A percentile compares a stretch with the other conserved stretches of the same genome.
phyloP scores from a whole-genome alignment of 2,329 filamentous ascomycete species.

The Fusarium lateritium region DNA sequence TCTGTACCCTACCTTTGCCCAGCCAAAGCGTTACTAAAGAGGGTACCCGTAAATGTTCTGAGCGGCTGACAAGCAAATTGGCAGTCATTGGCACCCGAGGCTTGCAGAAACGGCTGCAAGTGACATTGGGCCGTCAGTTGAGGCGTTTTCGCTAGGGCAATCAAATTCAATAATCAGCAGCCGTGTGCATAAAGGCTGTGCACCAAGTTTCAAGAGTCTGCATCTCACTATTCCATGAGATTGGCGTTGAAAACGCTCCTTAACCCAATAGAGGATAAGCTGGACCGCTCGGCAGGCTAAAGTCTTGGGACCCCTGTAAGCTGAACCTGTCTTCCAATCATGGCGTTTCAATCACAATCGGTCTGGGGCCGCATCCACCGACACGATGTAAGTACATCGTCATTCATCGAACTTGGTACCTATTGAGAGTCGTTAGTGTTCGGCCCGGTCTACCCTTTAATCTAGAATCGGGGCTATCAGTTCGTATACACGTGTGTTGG shows the following conservation, averaged over 20 bases:
- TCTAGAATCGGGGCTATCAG: background rate
- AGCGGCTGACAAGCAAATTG: conserved; percentile 16
- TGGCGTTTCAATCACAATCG: background rate
- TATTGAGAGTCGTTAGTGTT: background rate
- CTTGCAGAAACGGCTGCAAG: conserved; percentile 5
- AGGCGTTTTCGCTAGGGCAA: conserved; percentile 18
- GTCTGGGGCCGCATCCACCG: conserved; percentile 14
- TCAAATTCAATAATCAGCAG: background rate
- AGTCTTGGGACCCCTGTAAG: conserved; percentile 18
- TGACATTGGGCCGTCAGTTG: conserved; percentile 27
- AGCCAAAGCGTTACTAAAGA: conserved; percentile 22
- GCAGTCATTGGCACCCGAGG: background rate
- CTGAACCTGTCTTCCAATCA: conserved; percentile 29
- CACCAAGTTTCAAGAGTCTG: conserved; percentile 19
- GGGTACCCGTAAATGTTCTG: conserved; percentile 9
- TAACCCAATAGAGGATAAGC: background rate
- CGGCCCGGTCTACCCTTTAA: conserved; percentile 1
- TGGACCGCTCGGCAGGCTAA: conserved; percentile 8
- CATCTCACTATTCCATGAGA: background rate
- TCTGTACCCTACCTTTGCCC: background rate
- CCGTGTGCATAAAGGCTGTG: conserved; percentile 13
- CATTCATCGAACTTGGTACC: background rate
- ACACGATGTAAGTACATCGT: conserved; percentile 6
- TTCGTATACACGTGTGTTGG: conserved; percentile 11
- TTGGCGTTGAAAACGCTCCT: background rate